phyloP scores from a whole-genome alignment of 2,329 filamentous ascomycete species.

The Fusarium graminum region DNA sequence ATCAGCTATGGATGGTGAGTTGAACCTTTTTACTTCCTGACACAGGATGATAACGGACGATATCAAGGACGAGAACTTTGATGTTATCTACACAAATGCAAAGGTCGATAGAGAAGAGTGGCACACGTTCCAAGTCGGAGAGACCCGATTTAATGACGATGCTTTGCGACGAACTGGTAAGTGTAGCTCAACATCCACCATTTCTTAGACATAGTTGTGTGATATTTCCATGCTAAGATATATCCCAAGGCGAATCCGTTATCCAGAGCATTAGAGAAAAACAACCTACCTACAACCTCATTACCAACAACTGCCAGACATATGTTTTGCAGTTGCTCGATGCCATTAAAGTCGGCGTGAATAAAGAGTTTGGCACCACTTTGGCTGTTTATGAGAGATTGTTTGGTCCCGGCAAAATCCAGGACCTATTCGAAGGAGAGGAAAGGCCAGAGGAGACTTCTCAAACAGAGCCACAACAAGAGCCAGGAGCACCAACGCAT shows the following conservation, averaged over 20 bases:
- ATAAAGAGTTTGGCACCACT: slow-evolving; percentile 66
- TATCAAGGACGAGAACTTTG: slow-evolving; percentile 63
- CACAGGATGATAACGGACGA: background rate
- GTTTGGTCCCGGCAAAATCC: slow-evolving; percentile 63
- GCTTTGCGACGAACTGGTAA: slow-evolving; percentile 63
- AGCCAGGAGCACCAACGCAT: background rate
- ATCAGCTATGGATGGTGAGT: slow-evolving; percentile 71
- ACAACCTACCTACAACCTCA: slow-evolving; percentile 67
- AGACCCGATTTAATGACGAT: slow-evolving; percentile 68
- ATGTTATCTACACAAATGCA: slow-evolving; percentile 70
- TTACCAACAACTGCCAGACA: slow-evolving; percentile 72
- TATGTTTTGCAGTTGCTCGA: slow-evolving; percentile 67
- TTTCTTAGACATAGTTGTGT: background rate
- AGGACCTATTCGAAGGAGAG: slow-evolving; percentile 62
- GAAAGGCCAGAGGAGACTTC: slow-evolving; percentile 30
- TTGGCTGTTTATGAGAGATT: slow-evolving; percentile 66
- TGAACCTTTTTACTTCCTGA: fast-evolving
- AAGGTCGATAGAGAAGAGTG: slow-evolving; percentile 61
- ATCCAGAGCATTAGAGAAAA: slow-evolving; percentile 65
- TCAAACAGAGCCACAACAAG: background rate
- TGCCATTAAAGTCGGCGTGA: slow-evolving; percentile 64
- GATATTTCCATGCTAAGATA: background rate
- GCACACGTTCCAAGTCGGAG: slow-evolving; percentile 64
- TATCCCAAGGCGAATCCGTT: slow-evolving; percentile 60
- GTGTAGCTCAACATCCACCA: slow-evolving; percentile 3